These are phyloP conservation scores for Fusarium sp. DNA, from an alignment of 2,329 filamentous ascomycete species.

Conservation along the genomic window DNA sequence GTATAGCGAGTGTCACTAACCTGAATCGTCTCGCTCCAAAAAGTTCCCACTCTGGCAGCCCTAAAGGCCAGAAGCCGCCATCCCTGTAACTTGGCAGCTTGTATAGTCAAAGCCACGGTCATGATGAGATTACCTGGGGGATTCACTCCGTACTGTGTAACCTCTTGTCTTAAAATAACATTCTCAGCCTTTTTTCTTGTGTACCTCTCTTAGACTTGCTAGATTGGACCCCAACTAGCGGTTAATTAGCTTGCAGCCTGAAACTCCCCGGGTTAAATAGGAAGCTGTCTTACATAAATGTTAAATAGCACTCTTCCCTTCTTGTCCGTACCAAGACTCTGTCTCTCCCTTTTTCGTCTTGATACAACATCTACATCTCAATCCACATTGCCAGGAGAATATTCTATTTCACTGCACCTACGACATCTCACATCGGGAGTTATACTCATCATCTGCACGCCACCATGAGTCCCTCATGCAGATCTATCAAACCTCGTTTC, in stretches of 20 bases:
- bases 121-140: not conserved
- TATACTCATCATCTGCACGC: not conserved
- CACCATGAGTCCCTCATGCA: conserved; percentile 14
- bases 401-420: too few relatives aligned
- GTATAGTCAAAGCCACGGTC: not conserved
- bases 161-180: not conserved
- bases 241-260: not conserved
- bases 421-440: too few relatives aligned
- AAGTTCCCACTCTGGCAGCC: not conserved
- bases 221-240: not conserved
- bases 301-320: not conserved
- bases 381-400: too few relatives aligned
- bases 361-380: too few relatives aligned
- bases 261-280: not conserved
- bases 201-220: not conserved
- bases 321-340: not conserved
- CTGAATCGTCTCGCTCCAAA: not conserved
- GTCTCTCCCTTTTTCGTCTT: too few relatives aligned
- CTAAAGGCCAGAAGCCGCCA: not conserved
- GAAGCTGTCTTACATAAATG: not conserved
- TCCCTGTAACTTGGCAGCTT: not conserved
- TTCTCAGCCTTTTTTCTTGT: not conserved
- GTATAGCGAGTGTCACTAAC: not conserved
- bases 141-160: not conserved
- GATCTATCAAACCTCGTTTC: conserved; percentile 26